A percentile compares a stretch with the other conserved stretches of the same genome.
These are phyloP conservation scores for Scutellaria minor DNA, from an alignment of 257 asterid genomes.

Conservation along the genomic window DNA sequence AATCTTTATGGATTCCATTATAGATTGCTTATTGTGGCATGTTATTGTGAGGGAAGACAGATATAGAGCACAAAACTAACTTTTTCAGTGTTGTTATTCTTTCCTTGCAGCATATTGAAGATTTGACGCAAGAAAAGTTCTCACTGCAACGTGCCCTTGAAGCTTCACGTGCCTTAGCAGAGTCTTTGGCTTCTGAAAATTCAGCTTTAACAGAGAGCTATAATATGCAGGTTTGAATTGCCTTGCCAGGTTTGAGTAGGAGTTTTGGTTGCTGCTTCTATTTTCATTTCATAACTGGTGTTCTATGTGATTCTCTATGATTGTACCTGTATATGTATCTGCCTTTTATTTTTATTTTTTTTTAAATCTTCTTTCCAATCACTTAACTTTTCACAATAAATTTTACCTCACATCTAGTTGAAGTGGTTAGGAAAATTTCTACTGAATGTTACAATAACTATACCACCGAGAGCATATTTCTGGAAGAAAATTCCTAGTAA, in stretches of 20 bases:
- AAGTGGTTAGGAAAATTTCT: conserved; percentile 12
- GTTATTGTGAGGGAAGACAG: conserved; percentile 15
- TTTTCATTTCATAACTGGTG: conserved; percentile 24
- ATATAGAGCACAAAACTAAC: neutral
- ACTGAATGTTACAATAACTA: neutral
- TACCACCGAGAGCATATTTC: conserved; percentile 1
- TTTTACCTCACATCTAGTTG: conserved; percentile 14
- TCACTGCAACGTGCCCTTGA: conserved; percentile 96
- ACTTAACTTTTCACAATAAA: conserved; percentile 17
- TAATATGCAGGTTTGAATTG: conserved; percentile 78
- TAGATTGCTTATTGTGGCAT: conserved; percentile 26
- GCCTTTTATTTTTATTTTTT: neutral
- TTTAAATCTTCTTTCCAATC: conserved; percentile 9
- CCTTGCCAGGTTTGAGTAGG: conserved; percentile 21
- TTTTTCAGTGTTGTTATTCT: conserved; percentile 6
- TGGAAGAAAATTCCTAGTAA: neutral
- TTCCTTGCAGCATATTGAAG: conserved; percentile 86
- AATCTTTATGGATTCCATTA: conserved; percentile 9
- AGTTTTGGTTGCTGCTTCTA: conserved; percentile 18
- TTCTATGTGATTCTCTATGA: conserved; percentile 26
- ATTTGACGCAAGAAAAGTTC: conserved; percentile 93
- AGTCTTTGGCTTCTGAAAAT: conserved; percentile 96
- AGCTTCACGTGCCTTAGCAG: conserved; percentile 84
- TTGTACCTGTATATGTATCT: neutral
- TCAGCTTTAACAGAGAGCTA: conserved; percentile 86